Evolutionary conservation across 768 basidiomycete species (phyloP), one percentile per base, ranked within the genome.

Genomic region (Daedaleopsis sinensis): DNA sequence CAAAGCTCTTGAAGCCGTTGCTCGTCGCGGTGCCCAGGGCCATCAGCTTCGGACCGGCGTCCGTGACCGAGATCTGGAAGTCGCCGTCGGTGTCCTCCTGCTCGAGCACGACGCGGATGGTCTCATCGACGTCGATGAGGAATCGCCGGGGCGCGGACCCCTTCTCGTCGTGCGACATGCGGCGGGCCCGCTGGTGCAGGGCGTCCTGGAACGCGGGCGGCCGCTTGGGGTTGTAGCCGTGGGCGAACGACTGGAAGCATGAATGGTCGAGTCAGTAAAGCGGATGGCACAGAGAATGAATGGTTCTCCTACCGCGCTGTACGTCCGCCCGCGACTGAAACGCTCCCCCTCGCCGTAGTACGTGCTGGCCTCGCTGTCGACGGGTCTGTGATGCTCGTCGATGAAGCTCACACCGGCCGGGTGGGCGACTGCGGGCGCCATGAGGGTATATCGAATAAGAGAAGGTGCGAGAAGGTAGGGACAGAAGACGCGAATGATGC

Each of bases 41-140:
- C 83, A 98, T 89, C 73, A 96, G 84, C 79, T 98, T 99, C 13
- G 96, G 96, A 3, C 97, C 96, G 61, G 94, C 93, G 72, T 99
- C 96, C 21, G 91, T 95, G 71, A 98, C 85, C 66, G 91, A 94
- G 72, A 98, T 98, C 75, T 96, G 94, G 72, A 96, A 94, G 74
- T 98, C 94, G 36, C 91, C 91, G 64, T 98, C 94, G 15, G 96
- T 98, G 72, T 99, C 96, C 73, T 99, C 96, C 73, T 98, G 96
- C 75, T 97, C 94, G 32, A 99, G 87, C 11, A 98, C 88, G 58
- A 97, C 87, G 38, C 96, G 89, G 70, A 99, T 94, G 36, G 96
- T 99, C 76, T 98, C 96, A 70, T 98, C 96, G 16, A 98, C 96
- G 70, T 98, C 96, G 59, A 98, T 94, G 53, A 98, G 82, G 78